Percentiles rank a stretch among this genome's conserved stretches.
Conservation (phyloP, 768 basidiomycete species). For the Sarcodon sp. region DNA sequence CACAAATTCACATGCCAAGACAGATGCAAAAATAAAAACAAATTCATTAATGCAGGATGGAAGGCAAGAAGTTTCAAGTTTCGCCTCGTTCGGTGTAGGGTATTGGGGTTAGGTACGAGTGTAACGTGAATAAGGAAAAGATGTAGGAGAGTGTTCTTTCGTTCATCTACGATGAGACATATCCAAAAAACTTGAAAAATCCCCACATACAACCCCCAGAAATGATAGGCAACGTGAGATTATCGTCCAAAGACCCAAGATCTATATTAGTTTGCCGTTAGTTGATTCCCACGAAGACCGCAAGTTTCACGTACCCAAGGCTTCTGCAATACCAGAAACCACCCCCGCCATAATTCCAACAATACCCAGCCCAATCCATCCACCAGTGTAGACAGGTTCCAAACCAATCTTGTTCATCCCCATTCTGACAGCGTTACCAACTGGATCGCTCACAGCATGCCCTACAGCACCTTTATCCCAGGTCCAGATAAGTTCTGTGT, state of each 20-base stretch:
- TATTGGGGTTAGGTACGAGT: too few species aligned
- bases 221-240: constrained; percentile 80
- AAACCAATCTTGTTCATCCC: constrained; percentile 9
- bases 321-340: constrained; percentile 80
- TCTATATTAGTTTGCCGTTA: constrained; percentile 31
- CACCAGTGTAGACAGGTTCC: constrained; percentile 20
- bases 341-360: constrained; percentile 59
- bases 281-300: constrained; percentile 3
- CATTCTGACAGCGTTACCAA: constrained; percentile 14
- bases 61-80: too few species aligned
- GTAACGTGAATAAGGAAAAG: too few species aligned
- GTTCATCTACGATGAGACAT: constrained; percentile 12
- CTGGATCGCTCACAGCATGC: constrained; percentile 3
- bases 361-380: constrained; percentile 35
- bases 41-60: too few species aligned
- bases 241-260: constrained; percentile 77
- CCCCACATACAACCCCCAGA: constrained; percentile 64
- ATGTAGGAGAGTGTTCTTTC: not conserved
- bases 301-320: constrained; percentile 48
- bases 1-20: too few species aligned
- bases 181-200: constrained; percentile 29
- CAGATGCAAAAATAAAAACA: too few species aligned
- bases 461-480: constrained; percentile 31
- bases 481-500: constrained; percentile 35
- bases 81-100: too few species aligned